Base-by-base conservation (phyloP, 2,329 filamentous ascomycete species). In the Colletotrichum sp. region DNA sequence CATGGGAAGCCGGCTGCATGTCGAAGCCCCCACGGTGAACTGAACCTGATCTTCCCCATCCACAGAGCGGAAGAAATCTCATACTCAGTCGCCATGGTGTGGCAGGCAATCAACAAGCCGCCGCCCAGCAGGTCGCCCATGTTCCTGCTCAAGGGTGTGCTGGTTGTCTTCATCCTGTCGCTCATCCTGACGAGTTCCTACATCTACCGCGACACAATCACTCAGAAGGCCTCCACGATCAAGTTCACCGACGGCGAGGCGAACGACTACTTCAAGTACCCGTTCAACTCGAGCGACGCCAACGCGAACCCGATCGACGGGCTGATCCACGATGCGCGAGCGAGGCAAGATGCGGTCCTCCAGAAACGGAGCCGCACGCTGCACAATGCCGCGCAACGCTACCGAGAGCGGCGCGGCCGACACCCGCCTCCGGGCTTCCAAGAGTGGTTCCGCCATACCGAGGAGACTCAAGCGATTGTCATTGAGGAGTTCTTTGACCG, bases 351-450 rank as follows among this genome's bases (percentile, higher is more conserved):
- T 16, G 78, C 80, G 11, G 78, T 87, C 30, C 82, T 91, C 22
- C 79, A 84, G 16, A 84, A 85, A 39, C 86, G 88, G 76, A 90
- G 90, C 39, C 83, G 82, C 73, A 87, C 87, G 19, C 83, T 93
- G 67, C 82, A 84, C 12, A 86, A 88, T 16, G 89, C 91, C 7
- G 90, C 92, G 1, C 84, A 85, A 6, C 88, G 87, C 27, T 93
- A 93, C 80, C 88, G 92, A 72, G 81, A 84, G 30, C 87, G 88
- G 64, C 87, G 92, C 77, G 91, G 90, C 27, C 87, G 91, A 29
- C 90, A 93, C 79, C 92, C 91, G 3, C 92, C 92, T 5, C 92
- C 92, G 0, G 90, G 90, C n/a, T 93, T 93, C 79, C 88, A 91
- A 76, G 84, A 87, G 63, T 93, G 92, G 92, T 88, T 90, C 78